Evolutionary conservation across 169 alveolate species (phyloP), one percentile per base, ranked within the genome.

Genomic region (Neospora caninum): DNA sequence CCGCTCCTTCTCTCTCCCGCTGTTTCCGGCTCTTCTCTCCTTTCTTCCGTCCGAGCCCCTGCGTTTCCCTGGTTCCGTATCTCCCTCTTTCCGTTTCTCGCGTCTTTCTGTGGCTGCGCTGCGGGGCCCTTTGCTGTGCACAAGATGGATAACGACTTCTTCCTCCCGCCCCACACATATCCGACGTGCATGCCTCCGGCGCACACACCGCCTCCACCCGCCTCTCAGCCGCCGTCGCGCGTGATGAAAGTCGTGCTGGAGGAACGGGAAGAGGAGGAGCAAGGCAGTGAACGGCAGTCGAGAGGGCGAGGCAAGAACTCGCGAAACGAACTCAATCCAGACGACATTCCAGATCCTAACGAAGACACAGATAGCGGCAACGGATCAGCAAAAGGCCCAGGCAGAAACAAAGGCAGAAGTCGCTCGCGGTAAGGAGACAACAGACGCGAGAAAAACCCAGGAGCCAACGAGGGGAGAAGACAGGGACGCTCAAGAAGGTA

Each of bases 161-260:
- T 78, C 27, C 22, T 38, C 10, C 86, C 86, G 31, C 86, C 86
- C 45, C 86, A 43, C 4, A 78, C 86, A 25, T 78, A 78, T 22
- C 86, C 86, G 13, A 78, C 86, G 45, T 78, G 86, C 86, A 78
- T 78, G 86, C 86, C 86, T 43, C 86, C 86, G 9, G 86, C 86
- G 10, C 86, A 78, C 45, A 78, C 86, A n/a, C 86, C 86, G 39
- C 86, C 86, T 2, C 86, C 86, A 4, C 86, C 86, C 20, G 49
- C 86, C 13, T 78, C 45, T 4, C 86, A 43, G 22, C 86, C 86
- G 20, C 86, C 82, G 16, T 34, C 86, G 22, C 86, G 31, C 27
- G 45, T 38, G 86, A 78, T 78, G 86, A 78, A 78, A 43, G 86
- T 43, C 42, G 86, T 78, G 0, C 86, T n/a, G 29, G 86, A 78